Base-by-base conservation (phyloP, 495 filamentous ascomycete genomes). In the Podospora appendiculata region DNA sequence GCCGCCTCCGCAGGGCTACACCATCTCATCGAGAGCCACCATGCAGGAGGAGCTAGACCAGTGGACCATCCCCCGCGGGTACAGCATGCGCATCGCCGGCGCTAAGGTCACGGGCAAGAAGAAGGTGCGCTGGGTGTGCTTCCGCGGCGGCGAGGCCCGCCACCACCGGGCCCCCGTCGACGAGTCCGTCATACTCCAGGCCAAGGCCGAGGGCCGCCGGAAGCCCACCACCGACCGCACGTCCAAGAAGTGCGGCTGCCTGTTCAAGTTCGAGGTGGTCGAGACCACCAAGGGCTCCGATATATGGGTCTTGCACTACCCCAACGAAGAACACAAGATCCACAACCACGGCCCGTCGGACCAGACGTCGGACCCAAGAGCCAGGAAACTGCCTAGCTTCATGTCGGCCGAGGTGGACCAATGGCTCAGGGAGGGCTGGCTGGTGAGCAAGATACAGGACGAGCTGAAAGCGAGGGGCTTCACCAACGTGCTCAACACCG, bases 1-100 rank as follows among this genome's bases (percentile, higher is more conserved):
- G 35, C 56, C 66, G 18, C 66, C 66, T 13, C 66, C 66, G 3
- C 49, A 61, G 39, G 64, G 64, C 53, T 63, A 52, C 53, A 57
- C 56, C 47, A 60, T 69, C 54, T 53, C 60, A 8, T 69, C 64
- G 19, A 61, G 66, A 14, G 57, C 53, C 18, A 52, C 49, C 25
- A 69, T 69, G 66, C 66, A 69, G 45, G 66, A 66, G 10, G 63
- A 66, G 52, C 66, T 69, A 5, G 66, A 69, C 57, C 41, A 45
- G 35, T 69, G 58, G 58, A 69, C 66, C 18, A 55, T 69, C 14
- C 66, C 66, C 12, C 62, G 66, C 13, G 66, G 66, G 42, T 69
- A 69, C 57, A 67, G 64, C 62, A 69, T 69, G 66, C 66, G 66
- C 53, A 69, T 69, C 52, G 64, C 64, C 49, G 66, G 66, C 41